Conservation (phyloP, 129 eudicot genomes). For the Saussurea involucrata region DNA sequence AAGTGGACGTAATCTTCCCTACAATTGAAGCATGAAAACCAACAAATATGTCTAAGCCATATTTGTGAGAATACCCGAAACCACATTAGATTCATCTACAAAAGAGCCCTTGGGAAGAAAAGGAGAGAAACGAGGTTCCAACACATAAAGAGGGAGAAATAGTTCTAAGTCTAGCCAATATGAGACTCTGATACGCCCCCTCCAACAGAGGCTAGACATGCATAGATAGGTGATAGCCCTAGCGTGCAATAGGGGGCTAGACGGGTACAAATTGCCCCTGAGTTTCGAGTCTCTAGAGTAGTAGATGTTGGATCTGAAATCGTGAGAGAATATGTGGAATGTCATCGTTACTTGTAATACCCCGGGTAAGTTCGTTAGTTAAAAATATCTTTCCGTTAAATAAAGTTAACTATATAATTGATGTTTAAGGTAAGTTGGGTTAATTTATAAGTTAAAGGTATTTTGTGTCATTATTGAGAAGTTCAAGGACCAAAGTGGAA, state of each 20-base stretch:
- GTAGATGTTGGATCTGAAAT: not conserved
- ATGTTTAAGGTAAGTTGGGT: too few species aligned
- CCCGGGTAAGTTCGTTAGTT: too few species aligned
- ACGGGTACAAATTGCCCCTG: not conserved
- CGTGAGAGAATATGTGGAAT: not conserved
- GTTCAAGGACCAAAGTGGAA: too few species aligned
- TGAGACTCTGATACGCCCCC: too few species aligned
- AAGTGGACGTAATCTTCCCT: constrained; percentile 78
- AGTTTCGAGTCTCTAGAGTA: not conserved
- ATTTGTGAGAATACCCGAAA: not conserved
- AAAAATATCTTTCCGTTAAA: too few species aligned
- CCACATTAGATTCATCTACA: not conserved
- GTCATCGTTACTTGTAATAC: too few species aligned
- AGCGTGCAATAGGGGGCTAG: not conserved
- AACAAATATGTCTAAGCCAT: too few species aligned
- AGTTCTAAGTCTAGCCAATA: not conserved
- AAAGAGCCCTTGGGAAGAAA: not conserved
- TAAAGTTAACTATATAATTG: too few species aligned
- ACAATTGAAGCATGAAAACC: constrained; percentile 10
- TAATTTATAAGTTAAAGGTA: too few species aligned
- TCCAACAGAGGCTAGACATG: too few species aligned
- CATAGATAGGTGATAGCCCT: not conserved
- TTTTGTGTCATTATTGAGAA: too few species aligned
- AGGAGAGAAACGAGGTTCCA: too few species aligned
- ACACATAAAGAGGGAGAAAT: not conserved